Evolutionary conservation across 2,329 filamentous ascomycete genomes (phyloP).

Genomic region (Pyrenophora tritici-repentis): DNA sequence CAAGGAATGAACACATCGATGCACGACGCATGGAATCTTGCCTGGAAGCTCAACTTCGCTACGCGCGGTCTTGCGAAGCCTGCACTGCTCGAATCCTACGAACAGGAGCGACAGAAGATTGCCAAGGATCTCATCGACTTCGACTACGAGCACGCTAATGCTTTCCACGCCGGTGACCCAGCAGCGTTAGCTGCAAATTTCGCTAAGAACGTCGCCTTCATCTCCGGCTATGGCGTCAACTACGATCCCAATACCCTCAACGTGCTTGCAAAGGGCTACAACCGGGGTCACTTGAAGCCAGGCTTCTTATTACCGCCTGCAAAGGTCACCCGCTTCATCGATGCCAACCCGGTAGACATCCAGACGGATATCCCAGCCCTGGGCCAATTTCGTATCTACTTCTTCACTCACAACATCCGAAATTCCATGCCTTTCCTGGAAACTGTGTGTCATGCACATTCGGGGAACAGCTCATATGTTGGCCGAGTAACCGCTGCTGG

Average conservation of each 20-base stretch:
- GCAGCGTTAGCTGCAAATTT: conserved; percentile 70
- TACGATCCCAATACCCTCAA: conserved; percentile 70
- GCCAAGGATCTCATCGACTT: conserved; percentile 53
- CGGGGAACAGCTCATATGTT: conserved; percentile 59
- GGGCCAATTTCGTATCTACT: conserved; percentile 76
- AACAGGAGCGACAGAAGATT: conserved; percentile 50
- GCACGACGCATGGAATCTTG: conserved; percentile 52
- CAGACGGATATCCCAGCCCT: conserved; percentile 79
- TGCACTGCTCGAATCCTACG: conserved; percentile 47
- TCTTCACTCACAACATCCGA: conserved; percentile 68
- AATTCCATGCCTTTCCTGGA: conserved; percentile 62
- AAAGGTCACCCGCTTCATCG: conserved; percentile 73
- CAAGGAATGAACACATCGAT: conserved; percentile 55
- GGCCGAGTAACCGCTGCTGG: conserved; percentile 64
- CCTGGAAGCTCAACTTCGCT: conserved; percentile 52
- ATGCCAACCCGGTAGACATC: conserved; percentile 77
- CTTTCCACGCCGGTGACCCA: conserved; percentile 65
- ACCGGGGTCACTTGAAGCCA: conserved; percentile 51
- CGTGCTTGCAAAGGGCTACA: conserved; percentile 57
- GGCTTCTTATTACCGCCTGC: conserved; percentile 64
- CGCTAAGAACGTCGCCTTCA: conserved; percentile 72
- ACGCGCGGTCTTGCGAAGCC: conserved; percentile 47
- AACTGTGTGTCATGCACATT: conserved; percentile 62
- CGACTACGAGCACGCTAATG: conserved; percentile 56
- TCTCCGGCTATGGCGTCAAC: conserved; percentile 71